Evolutionary conservation across 2,329 filamentous ascomycete species (phyloP).

Genomic region (Aspergillus pseudoviridinutans): DNA sequence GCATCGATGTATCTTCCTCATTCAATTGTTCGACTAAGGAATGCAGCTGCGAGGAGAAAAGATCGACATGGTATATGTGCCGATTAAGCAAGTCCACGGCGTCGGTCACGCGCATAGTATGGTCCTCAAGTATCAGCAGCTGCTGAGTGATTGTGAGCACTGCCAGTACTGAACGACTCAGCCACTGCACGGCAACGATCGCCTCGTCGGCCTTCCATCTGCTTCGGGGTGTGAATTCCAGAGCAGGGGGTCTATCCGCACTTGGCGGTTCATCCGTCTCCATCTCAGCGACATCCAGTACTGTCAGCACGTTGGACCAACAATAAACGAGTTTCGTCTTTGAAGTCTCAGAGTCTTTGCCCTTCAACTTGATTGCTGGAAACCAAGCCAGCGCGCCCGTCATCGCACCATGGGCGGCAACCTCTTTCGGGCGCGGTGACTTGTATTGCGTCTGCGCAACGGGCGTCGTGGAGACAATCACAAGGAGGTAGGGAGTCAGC

Average conservation of each 20-base stretch:
- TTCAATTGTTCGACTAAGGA: constrained; percentile 82
- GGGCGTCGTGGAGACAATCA: constrained; percentile 95
- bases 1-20: constrained; percentile 82
- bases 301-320: constrained; percentile 96
- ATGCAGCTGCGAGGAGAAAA: constrained; percentile 85
- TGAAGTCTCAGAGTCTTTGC: constrained; percentile 61
- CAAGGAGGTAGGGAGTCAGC: constrained; percentile 89
- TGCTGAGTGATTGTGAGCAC: constrained; percentile 93
- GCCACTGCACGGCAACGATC: constrained; percentile 94
- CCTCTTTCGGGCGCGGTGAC: constrained; percentile 82
- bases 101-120: constrained; percentile 84
- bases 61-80: constrained; percentile 84
- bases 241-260: constrained; percentile 70
- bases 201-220: constrained; percentile 92
- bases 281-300: constrained; percentile 80
- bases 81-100: constrained; percentile 88
- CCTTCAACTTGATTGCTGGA: constrained; percentile 87
- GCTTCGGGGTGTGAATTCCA: constrained; percentile 77
- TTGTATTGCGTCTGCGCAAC: constrained; percentile 97
- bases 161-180: constrained; percentile 86
- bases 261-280: constrained; percentile 55
- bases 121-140: constrained; percentile 87
- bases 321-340: constrained; percentile 89
- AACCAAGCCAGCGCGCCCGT: constrained; percentile 97
- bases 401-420: constrained; percentile 83